Evolutionary conservation across 352 stramenopile species (phyloP).

Genomic region (Pythium phragmitis): DNA sequence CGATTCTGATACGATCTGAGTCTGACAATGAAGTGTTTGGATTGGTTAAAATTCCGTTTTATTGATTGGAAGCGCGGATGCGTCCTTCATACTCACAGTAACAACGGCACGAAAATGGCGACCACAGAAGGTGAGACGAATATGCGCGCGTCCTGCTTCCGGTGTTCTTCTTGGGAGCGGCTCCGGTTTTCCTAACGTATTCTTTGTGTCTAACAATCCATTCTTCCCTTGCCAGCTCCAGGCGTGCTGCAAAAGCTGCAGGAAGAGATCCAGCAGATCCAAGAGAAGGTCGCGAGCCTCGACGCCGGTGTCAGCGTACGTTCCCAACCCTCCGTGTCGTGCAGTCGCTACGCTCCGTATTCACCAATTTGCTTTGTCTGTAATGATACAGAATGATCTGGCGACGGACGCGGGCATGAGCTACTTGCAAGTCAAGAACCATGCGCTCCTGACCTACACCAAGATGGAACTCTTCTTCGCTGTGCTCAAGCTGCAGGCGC

Average conservation of each 20-base stretch:
- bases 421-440: slow-evolving; percentile 88
- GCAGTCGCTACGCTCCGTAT: background rate
- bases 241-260: slow-evolving; percentile 49
- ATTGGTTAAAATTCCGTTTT: slow-evolving; percentile 37
- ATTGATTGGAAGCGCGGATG: slow-evolving; percentile 25
- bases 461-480: slow-evolving; percentile 88
- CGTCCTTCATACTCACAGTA: background rate
- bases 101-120: slow-evolving; percentile 26
- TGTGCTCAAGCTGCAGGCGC: slow-evolving; percentile 78
- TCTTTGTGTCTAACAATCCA: background rate
- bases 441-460: slow-evolving; percentile 82
- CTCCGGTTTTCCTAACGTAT: too few relatives aligned
- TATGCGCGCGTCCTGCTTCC: background rate
- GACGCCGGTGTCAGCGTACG: slow-evolving; percentile 44
- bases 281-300: slow-evolving; percentile 51
- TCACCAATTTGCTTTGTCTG: background rate
- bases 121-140: slow-evolving; percentile 31
- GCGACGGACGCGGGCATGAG: slow-evolving; percentile 65
- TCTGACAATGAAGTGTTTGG: slow-evolving; percentile 6
- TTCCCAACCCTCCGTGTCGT: background rate
- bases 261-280: slow-evolving; percentile 56
- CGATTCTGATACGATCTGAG: slow-evolving; percentile 11
- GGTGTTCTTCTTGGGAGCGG: background rate
- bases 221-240: slow-evolving; percentile 30
- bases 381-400: slow-evolving; percentile 44